A percentile compares a stretch with the other conserved stretches of the same genome.
These are phyloP conservation scores for Pelargonium fulgidum DNA, from an alignment of 441 rosid genomes.

Conservation along the genomic window DNA sequence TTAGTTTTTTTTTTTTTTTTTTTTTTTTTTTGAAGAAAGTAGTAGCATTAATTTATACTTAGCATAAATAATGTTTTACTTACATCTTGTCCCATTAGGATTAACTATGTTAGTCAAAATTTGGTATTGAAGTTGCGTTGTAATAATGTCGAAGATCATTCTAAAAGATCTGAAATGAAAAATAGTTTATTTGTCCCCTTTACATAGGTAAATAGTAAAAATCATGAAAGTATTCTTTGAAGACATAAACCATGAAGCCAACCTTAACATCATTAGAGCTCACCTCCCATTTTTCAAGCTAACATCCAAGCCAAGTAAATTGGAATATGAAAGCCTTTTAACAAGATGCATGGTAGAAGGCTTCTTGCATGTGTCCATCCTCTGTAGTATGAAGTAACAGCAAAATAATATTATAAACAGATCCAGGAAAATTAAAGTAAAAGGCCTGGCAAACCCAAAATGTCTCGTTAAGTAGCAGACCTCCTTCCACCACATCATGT, in stretches of 20 bases:
- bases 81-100: no score
- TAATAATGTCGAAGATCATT: no score
- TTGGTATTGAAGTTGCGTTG: no score
- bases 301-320: slow-evolving; percentile 71
- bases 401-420: slow-evolving; percentile 4
- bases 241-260: slow-evolving; percentile 2
- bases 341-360: slow-evolving; percentile 68
- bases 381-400: slow-evolving; percentile 38
- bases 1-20: no score
- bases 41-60: no score
- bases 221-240: no score
- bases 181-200: no score
- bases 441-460: background rate
- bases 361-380: slow-evolving; percentile 71
- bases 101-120: no score
- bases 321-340: slow-evolving; percentile 62
- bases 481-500: slow-evolving; percentile 90
- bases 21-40: no score
- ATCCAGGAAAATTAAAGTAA: background rate
- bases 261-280: slow-evolving; percentile 10
- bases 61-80: no score
- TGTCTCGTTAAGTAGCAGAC: slow-evolving; percentile 27
- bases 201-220: no score
- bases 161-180: no score
- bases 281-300: slow-evolving; percentile 80